Percentiles rank a stretch among this genome's conserved stretches.
phyloP scores from a whole-genome alignment of 192 early-diverging fungal species.

The Linnemannia exigua region DNA sequence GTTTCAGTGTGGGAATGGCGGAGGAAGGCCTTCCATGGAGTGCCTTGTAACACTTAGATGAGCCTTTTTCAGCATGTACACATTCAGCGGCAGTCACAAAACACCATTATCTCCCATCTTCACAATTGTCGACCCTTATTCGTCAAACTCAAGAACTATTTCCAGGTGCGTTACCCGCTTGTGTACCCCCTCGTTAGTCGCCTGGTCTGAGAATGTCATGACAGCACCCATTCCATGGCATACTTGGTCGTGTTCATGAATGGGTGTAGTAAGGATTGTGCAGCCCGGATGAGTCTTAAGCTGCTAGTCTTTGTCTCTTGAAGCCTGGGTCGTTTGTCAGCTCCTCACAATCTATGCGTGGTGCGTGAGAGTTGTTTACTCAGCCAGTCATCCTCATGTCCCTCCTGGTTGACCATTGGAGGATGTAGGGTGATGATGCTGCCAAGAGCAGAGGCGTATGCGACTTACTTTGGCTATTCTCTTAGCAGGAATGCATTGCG shows the following conservation, averaged over 20 bases:
- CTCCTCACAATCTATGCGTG: constrained; percentile 54
- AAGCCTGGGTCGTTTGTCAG: constrained; percentile 46
- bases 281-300: constrained; percentile 56
- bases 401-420: constrained; percentile 52
- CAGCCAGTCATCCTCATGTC: constrained; percentile 48
- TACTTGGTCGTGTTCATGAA: constrained; percentile 47
- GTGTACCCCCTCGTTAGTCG: constrained; percentile 5
- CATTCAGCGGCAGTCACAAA: no score
- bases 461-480: constrained; percentile 46
- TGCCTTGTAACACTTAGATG: no score
- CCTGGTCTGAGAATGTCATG: constrained; percentile 34
- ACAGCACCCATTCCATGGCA: constrained; percentile 49
- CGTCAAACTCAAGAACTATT: constrained; percentile 23
- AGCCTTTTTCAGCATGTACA: no score
- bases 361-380: constrained; percentile 47
- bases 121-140: constrained; percentile 21
- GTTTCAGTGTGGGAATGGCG: background rate
- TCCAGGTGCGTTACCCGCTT: constrained; percentile 23
- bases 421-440: constrained; percentile 39
- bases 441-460: constrained; percentile 53
- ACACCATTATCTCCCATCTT: no score
- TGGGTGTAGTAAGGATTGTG: constrained; percentile 55
- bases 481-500: no score
- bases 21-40: no score
- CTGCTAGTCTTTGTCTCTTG: constrained; percentile 55